Evolutionary conservation across 805 yeast genomes (phyloP).

Genomic region (Candida germanica): DNA sequence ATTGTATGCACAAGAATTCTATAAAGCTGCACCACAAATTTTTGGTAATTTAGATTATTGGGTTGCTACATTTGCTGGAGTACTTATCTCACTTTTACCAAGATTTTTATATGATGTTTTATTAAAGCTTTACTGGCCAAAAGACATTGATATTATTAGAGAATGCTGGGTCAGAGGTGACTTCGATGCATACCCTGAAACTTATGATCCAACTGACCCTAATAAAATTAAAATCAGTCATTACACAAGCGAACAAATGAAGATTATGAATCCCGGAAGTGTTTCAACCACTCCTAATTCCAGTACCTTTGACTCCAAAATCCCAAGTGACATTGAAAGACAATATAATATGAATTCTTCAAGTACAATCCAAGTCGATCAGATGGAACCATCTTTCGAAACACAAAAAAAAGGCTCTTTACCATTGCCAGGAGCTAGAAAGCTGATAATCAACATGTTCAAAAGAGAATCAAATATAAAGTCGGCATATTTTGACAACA

Average conservation of each 20-base stretch:
- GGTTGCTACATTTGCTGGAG: constrained; percentile 67
- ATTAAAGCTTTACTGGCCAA: constrained; percentile 53
- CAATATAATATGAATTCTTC: constrained; percentile 11
- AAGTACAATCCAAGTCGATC: constrained; percentile 10
- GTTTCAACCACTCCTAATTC: constrained; percentile 7
- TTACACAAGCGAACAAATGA: constrained; percentile 24
- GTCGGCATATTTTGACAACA: constrained; percentile 23
- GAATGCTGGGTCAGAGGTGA: constrained; percentile 69
- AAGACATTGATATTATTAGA: constrained; percentile 69
- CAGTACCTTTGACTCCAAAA: constrained; percentile 9
- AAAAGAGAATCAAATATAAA: constrained; percentile 32
- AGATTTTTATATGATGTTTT: constrained; percentile 60
- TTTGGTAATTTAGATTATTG: constrained; percentile 63
- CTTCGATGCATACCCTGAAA: constrained; percentile 59
- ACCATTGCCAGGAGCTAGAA: constrained; percentile 21
- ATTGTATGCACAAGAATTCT: constrained; percentile 51
- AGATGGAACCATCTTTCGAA: not conserved
- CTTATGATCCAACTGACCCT: constrained; percentile 82
- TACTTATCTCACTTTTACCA: constrained; percentile 62
- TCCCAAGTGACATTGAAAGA: constrained; percentile 6
- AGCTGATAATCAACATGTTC: constrained; percentile 28
- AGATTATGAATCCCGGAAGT: constrained; percentile 16
- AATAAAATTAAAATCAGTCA: constrained; percentile 52
- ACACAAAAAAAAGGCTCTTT: not conserved
- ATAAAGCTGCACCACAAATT: constrained; percentile 61